Conservation (phyloP, 1,139 yeast genomes). For the Blastobotrys malaysiensis region DNA sequence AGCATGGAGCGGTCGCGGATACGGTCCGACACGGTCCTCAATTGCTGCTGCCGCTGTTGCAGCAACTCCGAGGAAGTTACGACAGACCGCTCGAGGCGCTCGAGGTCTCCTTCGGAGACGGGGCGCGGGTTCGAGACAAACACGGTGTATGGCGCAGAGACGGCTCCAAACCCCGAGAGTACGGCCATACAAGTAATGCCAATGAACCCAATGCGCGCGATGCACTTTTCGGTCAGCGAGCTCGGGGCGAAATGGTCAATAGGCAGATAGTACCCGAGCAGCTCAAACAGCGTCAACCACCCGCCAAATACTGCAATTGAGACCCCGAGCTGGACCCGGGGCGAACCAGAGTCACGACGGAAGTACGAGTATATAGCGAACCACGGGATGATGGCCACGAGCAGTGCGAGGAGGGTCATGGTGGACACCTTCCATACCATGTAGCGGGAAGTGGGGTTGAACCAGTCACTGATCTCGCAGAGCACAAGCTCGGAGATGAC, state of each 20-base stretch:
- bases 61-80: constrained; percentile 34
- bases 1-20: constrained; percentile 17
- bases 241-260: constrained; percentile 27
- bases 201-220: constrained; percentile 48
- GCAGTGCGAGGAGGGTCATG: constrained; percentile 27
- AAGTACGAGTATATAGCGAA: constrained; percentile 25
- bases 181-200: constrained; percentile 71
- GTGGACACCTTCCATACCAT: constrained; percentile 35
- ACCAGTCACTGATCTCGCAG: constrained; percentile 37
- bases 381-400: constrained; percentile 34
- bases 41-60: constrained; percentile 23
- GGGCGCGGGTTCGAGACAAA: constrained; percentile 29
- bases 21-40: constrained; percentile 14
- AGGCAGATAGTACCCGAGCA: constrained; percentile 33
- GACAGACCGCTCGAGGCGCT: constrained; percentile 34
- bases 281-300: constrained; percentile 31
- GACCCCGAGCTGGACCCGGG: constrained; percentile 14
- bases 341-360: constrained; percentile 1
- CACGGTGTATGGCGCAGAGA: constrained; percentile 55
- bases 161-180: constrained; percentile 70
- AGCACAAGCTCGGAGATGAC: constrained; percentile 35
- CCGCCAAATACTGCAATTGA: constrained; percentile 21
- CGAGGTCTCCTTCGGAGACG: constrained; percentile 32
- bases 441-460: constrained; percentile 25
- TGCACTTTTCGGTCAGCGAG: constrained; percentile 11